A percentile compares a stretch with the other conserved stretches of the same genome.
These are phyloP conservation scores for Sphagnum fallax DNA, from an alignment of 228 moss, liverwort and hornwort species.

Conservation along the genomic window DNA sequence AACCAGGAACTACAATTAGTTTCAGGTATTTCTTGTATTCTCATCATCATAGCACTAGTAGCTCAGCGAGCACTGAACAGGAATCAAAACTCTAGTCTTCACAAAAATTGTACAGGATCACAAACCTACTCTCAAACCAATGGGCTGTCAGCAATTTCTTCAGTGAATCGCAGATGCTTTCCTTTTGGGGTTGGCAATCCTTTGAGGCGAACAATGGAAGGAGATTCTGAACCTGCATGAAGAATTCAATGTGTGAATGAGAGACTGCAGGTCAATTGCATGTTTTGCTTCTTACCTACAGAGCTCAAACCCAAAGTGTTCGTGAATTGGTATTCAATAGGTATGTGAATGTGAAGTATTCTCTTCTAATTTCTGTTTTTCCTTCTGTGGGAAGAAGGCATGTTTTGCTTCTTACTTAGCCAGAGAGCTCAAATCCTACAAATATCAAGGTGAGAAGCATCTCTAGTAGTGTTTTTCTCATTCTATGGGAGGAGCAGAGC, in stretches of 20 bases:
- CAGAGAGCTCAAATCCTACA: no score
- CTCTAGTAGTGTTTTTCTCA: no score
- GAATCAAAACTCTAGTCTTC: neutral
- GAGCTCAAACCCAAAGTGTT: no score
- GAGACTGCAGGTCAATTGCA: no score
- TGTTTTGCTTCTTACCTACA: no score
- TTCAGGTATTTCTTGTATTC: no score
- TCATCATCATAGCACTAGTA: neutral
- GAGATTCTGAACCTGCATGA: neutral
- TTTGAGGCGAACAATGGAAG: slow-evolving; percentile 31
- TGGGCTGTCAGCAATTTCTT: slow-evolving; percentile 5
- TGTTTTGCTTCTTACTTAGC: neutral
- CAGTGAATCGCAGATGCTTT: slow-evolving; percentile 60
- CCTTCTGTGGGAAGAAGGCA: slow-evolving; percentile 13
- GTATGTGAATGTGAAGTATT: no score
- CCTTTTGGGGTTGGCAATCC: slow-evolving; percentile 68
- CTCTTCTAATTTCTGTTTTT: neutral
- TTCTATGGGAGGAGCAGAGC: no score
- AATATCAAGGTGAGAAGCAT: no score
- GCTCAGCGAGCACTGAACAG: slow-evolving; percentile 3
- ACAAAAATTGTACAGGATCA: neutral
- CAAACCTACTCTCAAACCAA: neutral
- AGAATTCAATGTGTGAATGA: no score
- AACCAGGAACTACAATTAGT: no score
- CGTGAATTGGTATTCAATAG: no score